These are phyloP conservation scores for Musa troglodytarum DNA, from an alignment of 176 grass and related monocot species.

Conservation along the genomic window DNA sequence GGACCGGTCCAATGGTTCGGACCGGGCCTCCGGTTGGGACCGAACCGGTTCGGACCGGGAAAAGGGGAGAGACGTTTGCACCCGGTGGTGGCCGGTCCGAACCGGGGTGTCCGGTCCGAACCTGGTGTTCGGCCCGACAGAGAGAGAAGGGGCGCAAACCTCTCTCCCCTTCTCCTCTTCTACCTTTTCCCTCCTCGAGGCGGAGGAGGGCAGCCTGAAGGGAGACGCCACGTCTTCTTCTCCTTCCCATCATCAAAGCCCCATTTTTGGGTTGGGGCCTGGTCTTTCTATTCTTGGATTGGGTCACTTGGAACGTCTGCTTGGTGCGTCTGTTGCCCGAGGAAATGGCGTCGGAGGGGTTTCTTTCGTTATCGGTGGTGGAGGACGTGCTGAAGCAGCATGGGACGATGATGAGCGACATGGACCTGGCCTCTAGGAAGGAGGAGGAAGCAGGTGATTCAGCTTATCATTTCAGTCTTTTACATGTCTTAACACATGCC, in stretches of 20 bases:
- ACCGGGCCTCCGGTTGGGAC: no score
- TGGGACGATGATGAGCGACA: conserved; percentile 15
- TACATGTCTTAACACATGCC: neutral
- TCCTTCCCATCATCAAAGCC: no score
- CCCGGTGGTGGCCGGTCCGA: no score
- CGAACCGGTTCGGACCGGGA: no score
- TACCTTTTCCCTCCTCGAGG: neutral
- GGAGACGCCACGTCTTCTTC: no score
- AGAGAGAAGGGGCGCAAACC: conserved; percentile 5
- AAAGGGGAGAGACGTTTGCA: no score
- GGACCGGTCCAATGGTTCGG: no score
- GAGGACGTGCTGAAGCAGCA: conserved; percentile 23
- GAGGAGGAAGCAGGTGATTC: conserved; percentile 48
- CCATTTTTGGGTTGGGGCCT: neutral
- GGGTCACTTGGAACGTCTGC: neutral
- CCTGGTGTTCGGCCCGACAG: no score
- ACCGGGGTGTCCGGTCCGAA: no score
- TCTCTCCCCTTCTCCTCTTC: neutral
- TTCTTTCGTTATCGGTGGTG: conserved; percentile 4
- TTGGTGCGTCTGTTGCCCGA: neutral
- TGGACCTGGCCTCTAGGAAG: conserved; percentile 53
- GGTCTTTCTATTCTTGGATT: neutral
- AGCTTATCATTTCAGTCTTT: neutral
- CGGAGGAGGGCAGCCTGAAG: neutral
- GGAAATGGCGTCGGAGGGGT: conserved; percentile 13